These are phyloP conservation scores for Calocybe gambosa DNA, from an alignment of 1,284 basidiomycete species.

Conservation along the genomic window DNA sequence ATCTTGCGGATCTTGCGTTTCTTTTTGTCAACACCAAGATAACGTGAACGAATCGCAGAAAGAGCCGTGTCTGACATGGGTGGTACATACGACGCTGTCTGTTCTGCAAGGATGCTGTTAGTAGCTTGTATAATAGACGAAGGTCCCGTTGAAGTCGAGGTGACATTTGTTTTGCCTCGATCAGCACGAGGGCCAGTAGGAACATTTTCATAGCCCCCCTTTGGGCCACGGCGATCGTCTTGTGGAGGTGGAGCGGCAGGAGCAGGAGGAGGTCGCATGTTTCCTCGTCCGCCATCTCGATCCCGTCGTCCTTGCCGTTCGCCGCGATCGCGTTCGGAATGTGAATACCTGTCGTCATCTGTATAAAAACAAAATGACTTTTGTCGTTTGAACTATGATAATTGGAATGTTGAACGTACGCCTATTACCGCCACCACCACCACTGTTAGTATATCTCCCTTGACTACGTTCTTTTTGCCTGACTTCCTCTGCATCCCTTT, in stretches of 20 bases:
- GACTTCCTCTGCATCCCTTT: slow-evolving; percentile 69
- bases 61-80: slow-evolving; percentile 74
- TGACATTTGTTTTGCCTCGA: slow-evolving; percentile 39
- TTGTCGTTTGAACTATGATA: background rate
- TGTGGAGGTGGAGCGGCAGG: slow-evolving; percentile 23
- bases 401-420: slow-evolving; percentile 31
- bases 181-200: slow-evolving; percentile 84
- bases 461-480: slow-evolving; percentile 35
- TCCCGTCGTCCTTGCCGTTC: slow-evolving; percentile 22
- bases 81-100: slow-evolving; percentile 50
- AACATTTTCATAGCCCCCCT: slow-evolving; percentile 53
- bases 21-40: slow-evolving; percentile 88
- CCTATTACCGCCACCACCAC: slow-evolving; percentile 27
- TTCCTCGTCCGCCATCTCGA: slow-evolving; percentile 25
- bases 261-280: slow-evolving; percentile 29
- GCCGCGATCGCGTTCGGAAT: slow-evolving; percentile 42
- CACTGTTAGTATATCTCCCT: slow-evolving; percentile 20
- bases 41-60: slow-evolving; percentile 75
- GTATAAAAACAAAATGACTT: slow-evolving; percentile 14
- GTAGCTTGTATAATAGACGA: slow-evolving; percentile 33
- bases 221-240: slow-evolving; percentile 28
- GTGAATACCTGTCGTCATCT: slow-evolving; percentile 61
- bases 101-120: slow-evolving; percentile 24
- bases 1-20: slow-evolving; percentile 91
- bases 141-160: slow-evolving; percentile 30